These are phyloP conservation scores for Melastoma candidum DNA, from an alignment of 441 rosid genomes.

Conservation along the genomic window DNA sequence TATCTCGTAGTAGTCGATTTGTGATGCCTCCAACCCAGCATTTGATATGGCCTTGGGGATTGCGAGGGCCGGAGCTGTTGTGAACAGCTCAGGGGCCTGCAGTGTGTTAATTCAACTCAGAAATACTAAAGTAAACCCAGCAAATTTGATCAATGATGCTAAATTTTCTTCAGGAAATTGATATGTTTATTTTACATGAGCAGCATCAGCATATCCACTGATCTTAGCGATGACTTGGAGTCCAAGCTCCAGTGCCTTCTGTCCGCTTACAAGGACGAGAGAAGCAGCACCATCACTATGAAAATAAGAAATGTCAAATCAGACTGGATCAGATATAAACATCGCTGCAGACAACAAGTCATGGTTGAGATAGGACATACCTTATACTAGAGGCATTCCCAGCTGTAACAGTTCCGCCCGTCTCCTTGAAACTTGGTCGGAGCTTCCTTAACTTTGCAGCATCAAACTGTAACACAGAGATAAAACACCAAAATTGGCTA, in stretches of 20 bases:
- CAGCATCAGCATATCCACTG: conserved; percentile 85
- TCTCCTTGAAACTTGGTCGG: conserved; percentile 90
- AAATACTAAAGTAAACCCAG: background rate
- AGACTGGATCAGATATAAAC: too few species aligned
- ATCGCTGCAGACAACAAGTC: too few species aligned
- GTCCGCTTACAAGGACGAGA: conserved; percentile 80
- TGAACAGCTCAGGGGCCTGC: conserved; percentile 53
- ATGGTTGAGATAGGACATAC: conserved; percentile 19
- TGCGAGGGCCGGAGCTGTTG: conserved; percentile 89
- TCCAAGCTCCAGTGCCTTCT: conserved; percentile 64
- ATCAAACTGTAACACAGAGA: conserved; percentile 49
- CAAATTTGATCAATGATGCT: background rate
- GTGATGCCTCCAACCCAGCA: conserved; percentile 75
- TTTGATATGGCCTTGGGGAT: conserved; percentile 8
- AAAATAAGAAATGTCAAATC: conserved; percentile 7
- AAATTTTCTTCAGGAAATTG: background rate
- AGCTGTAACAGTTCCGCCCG: conserved; percentile 90
- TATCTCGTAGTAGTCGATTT: conserved; percentile 85
- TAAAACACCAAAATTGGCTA: background rate
- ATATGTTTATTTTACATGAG: conserved; percentile 47
- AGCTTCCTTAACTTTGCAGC: conserved; percentile 85
- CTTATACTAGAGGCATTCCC: conserved; percentile 99
- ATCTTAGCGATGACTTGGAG: conserved; percentile 76
- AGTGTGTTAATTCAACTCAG: background rate
- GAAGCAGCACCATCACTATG: conserved; percentile 97